Percentiles rank a stretch among this genome's conserved stretches.
phyloP scores from a whole-genome alignment of 768 basidiomycete species.

The Boletus fagicola region DNA sequence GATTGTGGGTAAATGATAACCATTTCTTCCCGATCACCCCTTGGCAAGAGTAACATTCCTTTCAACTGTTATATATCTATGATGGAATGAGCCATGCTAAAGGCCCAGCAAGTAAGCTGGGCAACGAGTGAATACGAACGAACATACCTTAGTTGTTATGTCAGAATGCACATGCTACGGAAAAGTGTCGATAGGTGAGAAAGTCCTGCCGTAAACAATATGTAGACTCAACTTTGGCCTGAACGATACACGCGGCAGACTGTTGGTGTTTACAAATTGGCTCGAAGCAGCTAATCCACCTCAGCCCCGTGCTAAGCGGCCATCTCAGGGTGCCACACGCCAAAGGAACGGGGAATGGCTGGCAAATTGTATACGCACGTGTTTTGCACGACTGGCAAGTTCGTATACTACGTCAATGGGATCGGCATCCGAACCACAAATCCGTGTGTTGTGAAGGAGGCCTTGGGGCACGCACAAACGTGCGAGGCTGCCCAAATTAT shows the following conservation, averaged over 20 bases:
- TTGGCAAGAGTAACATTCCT: neutral
- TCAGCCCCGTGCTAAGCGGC: neutral
- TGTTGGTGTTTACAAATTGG: no score
- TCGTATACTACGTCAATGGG: neutral
- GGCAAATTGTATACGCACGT: neutral
- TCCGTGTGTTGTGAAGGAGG: no score
- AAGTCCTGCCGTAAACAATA: no score
- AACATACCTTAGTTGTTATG: no score
- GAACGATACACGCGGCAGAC: no score
- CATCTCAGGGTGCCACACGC: neutral
- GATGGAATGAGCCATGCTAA: no score
- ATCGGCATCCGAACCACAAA: neutral
- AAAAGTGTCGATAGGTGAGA: no score
- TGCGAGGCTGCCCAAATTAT: neutral
- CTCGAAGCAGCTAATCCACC: no score
- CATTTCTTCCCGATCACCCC: neutral
- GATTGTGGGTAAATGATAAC: neutral
- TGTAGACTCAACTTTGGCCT: no score
- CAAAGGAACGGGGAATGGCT: neutral
- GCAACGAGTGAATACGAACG: no score
- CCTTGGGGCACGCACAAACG: neutral
- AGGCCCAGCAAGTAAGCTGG: no score
- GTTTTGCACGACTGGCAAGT: neutral
- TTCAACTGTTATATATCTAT: neutral
- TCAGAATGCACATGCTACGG: no score